Evolutionary conservation across 805 yeast genomes (phyloP).

Genomic region (Torulaspora gathmanii): DNA sequence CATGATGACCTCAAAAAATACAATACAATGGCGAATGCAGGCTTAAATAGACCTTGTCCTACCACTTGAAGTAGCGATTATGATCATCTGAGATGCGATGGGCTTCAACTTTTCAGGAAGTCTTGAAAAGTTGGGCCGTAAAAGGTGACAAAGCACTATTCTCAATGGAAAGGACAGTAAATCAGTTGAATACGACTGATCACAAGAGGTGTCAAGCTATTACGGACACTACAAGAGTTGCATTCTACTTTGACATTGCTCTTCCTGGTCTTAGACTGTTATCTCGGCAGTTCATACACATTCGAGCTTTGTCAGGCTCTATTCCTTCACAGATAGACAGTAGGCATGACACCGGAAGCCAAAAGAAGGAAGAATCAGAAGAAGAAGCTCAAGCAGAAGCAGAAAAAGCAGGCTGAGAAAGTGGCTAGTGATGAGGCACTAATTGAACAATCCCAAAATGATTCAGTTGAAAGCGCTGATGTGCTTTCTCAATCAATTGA

Average conservation of each 20-base stretch:
- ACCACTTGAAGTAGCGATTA: neutral
- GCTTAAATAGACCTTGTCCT: neutral
- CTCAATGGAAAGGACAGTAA: neutral
- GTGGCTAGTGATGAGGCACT: neutral
- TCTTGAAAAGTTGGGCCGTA: neutral
- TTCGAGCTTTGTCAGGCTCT: neutral
- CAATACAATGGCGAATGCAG: neutral
- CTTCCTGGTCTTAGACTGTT: neutral
- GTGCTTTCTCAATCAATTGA: neutral
- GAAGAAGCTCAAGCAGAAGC: constrained; percentile 34
- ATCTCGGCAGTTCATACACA: neutral
- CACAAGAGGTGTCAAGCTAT: neutral
- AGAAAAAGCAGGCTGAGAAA: constrained; percentile 27
- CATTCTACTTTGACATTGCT: neutral
- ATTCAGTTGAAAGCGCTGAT: constrained; percentile 8
- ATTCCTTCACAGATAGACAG: constrained; percentile 5
- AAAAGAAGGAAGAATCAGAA: constrained; percentile 35
- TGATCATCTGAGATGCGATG: constrained; percentile 2
- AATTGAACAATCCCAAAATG: neutral
- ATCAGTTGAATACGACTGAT: neutral
- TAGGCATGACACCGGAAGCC: constrained; percentile 25
- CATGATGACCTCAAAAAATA: constrained; percentile 17
- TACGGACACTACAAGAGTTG: neutral
- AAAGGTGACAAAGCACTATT: neutral
- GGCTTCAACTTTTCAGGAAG: constrained; percentile 3